Base-by-base conservation (phyloP, 495 filamentous ascomycete species). In the Xylaria telfairii region DNA sequence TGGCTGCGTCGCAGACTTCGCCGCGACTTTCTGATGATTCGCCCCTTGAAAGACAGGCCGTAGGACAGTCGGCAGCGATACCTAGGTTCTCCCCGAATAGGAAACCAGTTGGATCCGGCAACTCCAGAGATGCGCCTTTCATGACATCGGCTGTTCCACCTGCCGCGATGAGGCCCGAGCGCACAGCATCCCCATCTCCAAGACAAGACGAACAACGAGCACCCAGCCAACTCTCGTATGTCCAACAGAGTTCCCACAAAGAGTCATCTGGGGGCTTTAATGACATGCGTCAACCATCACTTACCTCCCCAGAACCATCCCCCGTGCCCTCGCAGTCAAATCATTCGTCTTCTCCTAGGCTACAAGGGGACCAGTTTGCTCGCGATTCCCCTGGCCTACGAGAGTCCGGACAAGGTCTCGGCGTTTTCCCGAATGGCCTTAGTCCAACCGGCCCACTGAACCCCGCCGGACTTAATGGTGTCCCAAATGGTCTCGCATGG, bases 261-360 rank as follows among this genome's bases (percentile, higher is more conserved):
- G 76, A 71, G 65, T 75, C 74, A 64, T 67, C 72, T 44, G 72
- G 69, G 44, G 74, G 72, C 47, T 56, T 70, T 62, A 73, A 70
- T 47, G 67, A 78, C 21, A 67, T 72, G 51, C 72, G 71, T 19
- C 76, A 77, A 63, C 72, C 74, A 17, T 78, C 76, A 37, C 64
- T 73, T 19, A 73, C 76, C 17, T 75, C 76, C 15, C 76, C 73
- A 9, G 72, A 67, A 51, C 72, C 56, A 19, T 69, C 76, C 56
- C 72, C 72, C 41, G 59, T 63, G 2, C 71, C 63, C 30, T 61
- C 69, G 12, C 76, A 72, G 7, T 70, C 76, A 10, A 69, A 71
- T 34, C 71, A 71, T 54, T 69, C 51, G 4, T 71, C 47, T 39
- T 69, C 70, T 12, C 42, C 70, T 44, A 24, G 39, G 34, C 49